Evolutionary conservation across 371 early-diverging fungal species (phyloP).

Genomic region (Syncephalastrum sp.): DNA sequence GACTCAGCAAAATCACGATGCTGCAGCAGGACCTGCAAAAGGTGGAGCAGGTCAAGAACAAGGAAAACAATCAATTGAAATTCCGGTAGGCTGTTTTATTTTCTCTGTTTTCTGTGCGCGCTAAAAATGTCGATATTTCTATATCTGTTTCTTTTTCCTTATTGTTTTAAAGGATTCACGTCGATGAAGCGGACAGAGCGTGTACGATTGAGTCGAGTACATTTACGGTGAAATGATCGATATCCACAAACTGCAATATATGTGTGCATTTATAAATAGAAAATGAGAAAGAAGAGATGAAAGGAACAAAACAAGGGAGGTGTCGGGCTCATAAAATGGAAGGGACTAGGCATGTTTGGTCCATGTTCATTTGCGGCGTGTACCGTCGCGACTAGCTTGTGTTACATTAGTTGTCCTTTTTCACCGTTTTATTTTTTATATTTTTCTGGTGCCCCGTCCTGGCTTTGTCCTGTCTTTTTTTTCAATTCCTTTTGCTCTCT

Average conservation of each 20-base stretch:
- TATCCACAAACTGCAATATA: too few relatives aligned
- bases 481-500: constrained; percentile 14
- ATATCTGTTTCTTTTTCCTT: too few relatives aligned
- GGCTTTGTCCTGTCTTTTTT: constrained; percentile 6
- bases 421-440: constrained; percentile 3
- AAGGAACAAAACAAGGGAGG: constrained; percentile 4
- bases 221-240: too few relatives aligned
- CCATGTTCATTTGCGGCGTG: constrained; percentile 11
- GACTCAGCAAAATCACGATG: constrained; percentile 2
- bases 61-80: constrained; percentile 5
- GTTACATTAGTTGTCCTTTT: constrained; percentile 15
- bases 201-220: too few relatives aligned
- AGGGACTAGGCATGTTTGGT: constrained; percentile 3
- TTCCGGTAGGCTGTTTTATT: constrained; percentile 5
- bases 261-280: too few relatives aligned
- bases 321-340: neutral
- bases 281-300: too few relatives aligned
- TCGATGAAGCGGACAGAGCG: too few relatives aligned
- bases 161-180: too few relatives aligned
- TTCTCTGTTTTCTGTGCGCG: too few relatives aligned
- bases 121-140: too few relatives aligned
- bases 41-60: neutral
- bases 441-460: neutral
- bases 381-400: constrained; percentile 20
- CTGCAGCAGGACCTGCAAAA: constrained; percentile 9